Evolutionary conservation across 2,329 filamentous ascomycete species (phyloP).

Genomic region (Microascus cirrosus): DNA sequence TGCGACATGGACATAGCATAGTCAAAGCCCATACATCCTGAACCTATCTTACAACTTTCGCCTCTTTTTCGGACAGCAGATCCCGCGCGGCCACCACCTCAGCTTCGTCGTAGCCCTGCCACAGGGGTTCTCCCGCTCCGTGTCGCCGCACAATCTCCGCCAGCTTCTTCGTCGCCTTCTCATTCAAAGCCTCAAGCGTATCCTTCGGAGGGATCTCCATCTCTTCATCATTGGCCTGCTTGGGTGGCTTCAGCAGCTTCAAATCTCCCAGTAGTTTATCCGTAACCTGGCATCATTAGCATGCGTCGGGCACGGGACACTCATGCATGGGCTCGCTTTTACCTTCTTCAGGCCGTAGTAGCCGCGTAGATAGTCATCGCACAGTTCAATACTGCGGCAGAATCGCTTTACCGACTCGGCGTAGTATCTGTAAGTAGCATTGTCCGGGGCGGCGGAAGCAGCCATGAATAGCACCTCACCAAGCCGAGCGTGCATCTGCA

Average conservation of each 20-base stretch:
- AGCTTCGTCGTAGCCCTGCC: conserved; percentile 60
- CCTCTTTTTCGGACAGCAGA: conserved; percentile 45
- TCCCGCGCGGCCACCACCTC: conserved; percentile 64
- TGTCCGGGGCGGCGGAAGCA: conserved; percentile 26
- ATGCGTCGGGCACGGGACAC: not conserved
- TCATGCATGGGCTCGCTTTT: conserved; percentile 14
- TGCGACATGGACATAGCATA: not conserved
- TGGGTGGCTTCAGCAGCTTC: conserved; percentile 25
- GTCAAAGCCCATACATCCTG: not conserved
- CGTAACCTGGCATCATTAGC: conserved; percentile 27
- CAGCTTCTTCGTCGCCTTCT: conserved; percentile 62
- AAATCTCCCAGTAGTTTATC: conserved; percentile 33
- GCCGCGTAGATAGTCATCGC: conserved; percentile 82
- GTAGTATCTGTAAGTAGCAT: conserved; percentile 36
- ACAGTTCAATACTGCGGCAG: conserved; percentile 83
- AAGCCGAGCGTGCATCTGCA: conserved; percentile 73
- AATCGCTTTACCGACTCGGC: conserved; percentile 73
- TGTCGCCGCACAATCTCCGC: conserved; percentile 62
- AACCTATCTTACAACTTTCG: conserved; percentile 27
- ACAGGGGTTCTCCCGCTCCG: conserved; percentile 48
- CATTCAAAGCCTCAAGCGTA: conserved; percentile 57
- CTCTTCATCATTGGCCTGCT: conserved; percentile 34
- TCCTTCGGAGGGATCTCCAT: conserved; percentile 42
- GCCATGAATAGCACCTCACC: conserved; percentile 76
- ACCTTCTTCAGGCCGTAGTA: conserved; percentile 86